Evolutionary conservation across 2,329 filamentous ascomycete species (phyloP), one percentile per base, ranked within the genome.

Genomic region (Didymella lethalis): DNA sequence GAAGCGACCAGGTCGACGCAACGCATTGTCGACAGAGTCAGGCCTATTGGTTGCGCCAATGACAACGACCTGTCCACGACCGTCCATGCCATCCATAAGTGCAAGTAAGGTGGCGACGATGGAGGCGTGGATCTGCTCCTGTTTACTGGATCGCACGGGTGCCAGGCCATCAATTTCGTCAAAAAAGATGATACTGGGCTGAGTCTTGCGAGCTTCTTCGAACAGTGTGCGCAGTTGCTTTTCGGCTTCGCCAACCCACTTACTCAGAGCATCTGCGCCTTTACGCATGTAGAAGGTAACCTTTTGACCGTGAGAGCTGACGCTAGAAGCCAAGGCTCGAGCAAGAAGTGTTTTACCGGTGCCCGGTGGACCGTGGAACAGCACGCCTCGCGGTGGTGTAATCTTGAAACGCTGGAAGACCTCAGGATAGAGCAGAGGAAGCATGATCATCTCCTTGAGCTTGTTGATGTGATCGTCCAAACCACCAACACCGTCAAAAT

Each of bases 261-360:
- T 99, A 78, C 93, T 97, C 62, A 99, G 82, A 16, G 93, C 93
- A 84, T 99, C 95, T 25, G 95, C 96, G 74, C 95, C 96, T 79
- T 99, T 99, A 61, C 95, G 90, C 95, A 99, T 99, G 79, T 98
- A 99, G 70, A 99, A 99, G 0, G 93, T 98, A 64, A 99, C 95
- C 76, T 98, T 98, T 66, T 90, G 89, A 23, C 94, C 94, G 48
- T 94, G 90, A 12, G 90, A 88, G 64, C 92, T 93, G 59, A 97
- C 90, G 61, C 91, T 96, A 55, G 95, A 96, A 48, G 96, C 93
- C 46, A 99, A 83, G 41, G 95, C 95, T 70, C 95, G 88, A 51
- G 96, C 95, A 61, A 99, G 86, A n/a, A 99, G 83, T 12, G 95
- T 99, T 81, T 97, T 99, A 84, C 95, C 95, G 16, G 95, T 99